Base-by-base conservation (phyloP, 2,329 filamentous ascomycete species). In the Periconia sp. region DNA sequence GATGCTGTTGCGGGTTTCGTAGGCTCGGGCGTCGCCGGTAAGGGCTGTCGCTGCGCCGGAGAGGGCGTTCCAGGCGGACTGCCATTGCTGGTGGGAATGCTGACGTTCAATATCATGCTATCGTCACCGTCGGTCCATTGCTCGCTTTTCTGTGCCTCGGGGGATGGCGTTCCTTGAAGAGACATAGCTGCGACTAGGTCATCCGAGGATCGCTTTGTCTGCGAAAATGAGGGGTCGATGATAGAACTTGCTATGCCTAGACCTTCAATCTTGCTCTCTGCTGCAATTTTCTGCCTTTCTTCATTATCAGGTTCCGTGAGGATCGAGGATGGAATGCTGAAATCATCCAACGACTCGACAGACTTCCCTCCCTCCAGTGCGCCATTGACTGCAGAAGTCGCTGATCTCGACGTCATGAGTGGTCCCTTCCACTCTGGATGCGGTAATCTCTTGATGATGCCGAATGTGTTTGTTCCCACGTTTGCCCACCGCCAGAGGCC, bases 401-500 rank as follows among this genome's bases (percentile, higher is more conserved):
- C 49, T 42, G 56, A 53, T 31, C 58, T 63, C 2, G 60, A 58
- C 8, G 59, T 53, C 23, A 59, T 54, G 20, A 52, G 20, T 15
- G 61, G 61, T 3, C 56, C 61, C 46, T 61, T 66, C 64, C 63
- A 69, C 40, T 69, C 65, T 17, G 63, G 61, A 19, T 68, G 66
- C 2, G 69, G 63, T 37, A 67, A 58, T 8, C 65, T 59, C 7
- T 67, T 64, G 37, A 72, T 67, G n/a, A 68, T 60, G 20, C 57
- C 65, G 14, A 71, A 27, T 42, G 57, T 58, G 23, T 66, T 68
- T 9, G 66, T 66, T 7, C 70, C 69, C 17, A 50, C 60, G 42
- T 58, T 65, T 13, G 69, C 68, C 71, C 71, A 73, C 20, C 70
- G 60, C 70, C 69, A 73, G 13, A 73, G 60, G 2, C 68, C 64